Evolutionary conservation across 352 stramenopile species (phyloP).

Genomic region (Phytophthora rubi): DNA sequence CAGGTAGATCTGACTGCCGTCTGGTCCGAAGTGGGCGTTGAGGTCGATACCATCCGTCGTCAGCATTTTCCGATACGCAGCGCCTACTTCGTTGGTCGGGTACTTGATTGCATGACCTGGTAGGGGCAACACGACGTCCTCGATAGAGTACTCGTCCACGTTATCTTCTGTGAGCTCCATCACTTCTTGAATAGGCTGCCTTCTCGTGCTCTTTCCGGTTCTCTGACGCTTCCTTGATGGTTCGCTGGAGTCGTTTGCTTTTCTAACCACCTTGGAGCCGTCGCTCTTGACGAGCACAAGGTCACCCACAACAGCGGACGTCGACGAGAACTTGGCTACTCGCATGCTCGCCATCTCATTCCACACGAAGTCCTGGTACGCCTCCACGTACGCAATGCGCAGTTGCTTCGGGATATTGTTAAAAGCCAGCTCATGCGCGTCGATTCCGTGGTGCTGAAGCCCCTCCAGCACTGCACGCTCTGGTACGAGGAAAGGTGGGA

Average conservation of each 20-base stretch:
- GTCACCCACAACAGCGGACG: conserved; percentile 86
- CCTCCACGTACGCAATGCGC: conserved; percentile 71
- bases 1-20: conserved; percentile 66
- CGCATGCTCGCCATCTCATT: conserved; percentile 94
- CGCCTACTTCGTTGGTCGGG: conserved; percentile 75
- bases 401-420: conserved; percentile 66
- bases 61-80: conserved; percentile 58
- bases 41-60: conserved; percentile 67
- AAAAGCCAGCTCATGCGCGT: conserved; percentile 78
- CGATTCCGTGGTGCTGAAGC: conserved; percentile 73
- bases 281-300: conserved; percentile 70
- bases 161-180: conserved; percentile 86
- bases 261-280: conserved; percentile 22
- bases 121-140: conserved; percentile 95
- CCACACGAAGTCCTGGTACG: conserved; percentile 96
- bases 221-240: conserved; percentile 45
- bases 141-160: conserved; percentile 86
- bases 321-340: conserved; percentile 69
- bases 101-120: conserved; percentile 90
- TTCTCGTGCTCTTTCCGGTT: conserved; percentile 27
- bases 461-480: conserved; percentile 81
- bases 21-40: conserved; percentile 49
- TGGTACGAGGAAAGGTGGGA: conserved; percentile 73
- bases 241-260: conserved; percentile 19
- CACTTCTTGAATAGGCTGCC: conserved; percentile 34